Evolutionary conservation across 768 basidiomycete species (phyloP).

Genomic region (Grammothele lineata): DNA sequence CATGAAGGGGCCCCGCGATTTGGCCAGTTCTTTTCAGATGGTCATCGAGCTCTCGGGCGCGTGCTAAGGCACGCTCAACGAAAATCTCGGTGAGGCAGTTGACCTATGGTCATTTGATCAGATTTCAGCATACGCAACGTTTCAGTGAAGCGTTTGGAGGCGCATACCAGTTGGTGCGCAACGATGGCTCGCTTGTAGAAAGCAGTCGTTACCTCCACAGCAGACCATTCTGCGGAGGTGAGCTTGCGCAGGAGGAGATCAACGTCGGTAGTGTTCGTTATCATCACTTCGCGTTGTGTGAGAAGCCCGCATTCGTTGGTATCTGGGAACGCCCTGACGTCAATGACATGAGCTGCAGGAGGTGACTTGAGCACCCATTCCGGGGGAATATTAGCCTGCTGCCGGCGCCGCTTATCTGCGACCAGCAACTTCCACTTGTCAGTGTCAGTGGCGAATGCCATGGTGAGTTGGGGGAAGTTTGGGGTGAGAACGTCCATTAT

Average conservation of each 20-base stretch:
- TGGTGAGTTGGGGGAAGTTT: no score
- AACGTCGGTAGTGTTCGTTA: conserved; percentile 51
- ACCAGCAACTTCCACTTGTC: conserved; percentile 48
- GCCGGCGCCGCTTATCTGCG: conserved; percentile 49
- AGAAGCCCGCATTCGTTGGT: conserved; percentile 45
- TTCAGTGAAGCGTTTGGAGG: no score
- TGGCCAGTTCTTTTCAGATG: conserved; percentile 57
- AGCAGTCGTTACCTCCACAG: conserved; percentile 65
- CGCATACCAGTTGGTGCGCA: conserved; percentile 72
- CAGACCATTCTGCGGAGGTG: conserved; percentile 46
- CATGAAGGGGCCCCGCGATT: conserved; percentile 69
- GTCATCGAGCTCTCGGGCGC: conserved; percentile 65
- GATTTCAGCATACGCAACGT: neutral
- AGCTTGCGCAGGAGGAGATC: conserved; percentile 48
- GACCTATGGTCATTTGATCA: conserved; percentile 51
- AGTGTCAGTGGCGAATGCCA: no score
- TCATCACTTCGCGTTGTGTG: conserved; percentile 45
- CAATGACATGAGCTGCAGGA: conserved; percentile 33
- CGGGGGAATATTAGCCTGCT: conserved; percentile 51
- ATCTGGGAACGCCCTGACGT: conserved; percentile 51
- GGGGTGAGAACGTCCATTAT: no score
- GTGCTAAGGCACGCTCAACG: conserved; percentile 60
- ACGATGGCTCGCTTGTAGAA: conserved; percentile 76
- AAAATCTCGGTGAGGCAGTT: conserved; percentile 87
- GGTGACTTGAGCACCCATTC: conserved; percentile 56